A percentile compares a stretch with the other conserved stretches of the same genome.
Evolutionary conservation across 139 green algal genomes (phyloP).

Genomic region (Eudorina sp.): DNA sequence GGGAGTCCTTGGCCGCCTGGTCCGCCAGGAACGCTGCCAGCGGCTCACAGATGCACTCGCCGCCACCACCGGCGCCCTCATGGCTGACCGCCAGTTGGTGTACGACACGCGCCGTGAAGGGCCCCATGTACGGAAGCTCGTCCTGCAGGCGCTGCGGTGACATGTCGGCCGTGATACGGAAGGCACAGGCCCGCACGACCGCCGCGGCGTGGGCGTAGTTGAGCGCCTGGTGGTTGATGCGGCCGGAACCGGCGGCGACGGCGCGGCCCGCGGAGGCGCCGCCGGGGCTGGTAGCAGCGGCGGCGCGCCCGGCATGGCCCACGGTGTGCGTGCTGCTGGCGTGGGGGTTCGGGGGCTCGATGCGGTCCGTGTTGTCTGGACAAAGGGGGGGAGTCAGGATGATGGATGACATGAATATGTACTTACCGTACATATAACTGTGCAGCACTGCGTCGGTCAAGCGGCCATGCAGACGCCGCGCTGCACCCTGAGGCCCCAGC

Average conservation of each 20-base stretch:
- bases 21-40: slow-evolving; percentile 51
- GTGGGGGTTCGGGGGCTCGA: neutral
- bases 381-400: too few species aligned
- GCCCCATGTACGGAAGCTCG: slow-evolving; percentile 38
- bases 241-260: neutral
- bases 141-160: slow-evolving; percentile 14
- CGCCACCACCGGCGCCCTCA: neutral
- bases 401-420: too few species aligned
- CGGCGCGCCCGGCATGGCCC: neutral
- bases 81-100: slow-evolving; percentile 31
- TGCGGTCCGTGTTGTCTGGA: slow-evolving; percentile 29
- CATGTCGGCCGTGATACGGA: slow-evolving; percentile 24
- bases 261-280: neutral
- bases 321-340: neutral
- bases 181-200: slow-evolving; percentile 48
- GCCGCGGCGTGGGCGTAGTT: slow-evolving; percentile 59
- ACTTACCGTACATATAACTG: too few species aligned
- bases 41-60: slow-evolving; percentile 44
- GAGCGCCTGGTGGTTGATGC: slow-evolving; percentile 36
- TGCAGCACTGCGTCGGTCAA: too few species aligned
- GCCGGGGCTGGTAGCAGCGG: neutral
- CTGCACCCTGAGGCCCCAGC: too few species aligned
- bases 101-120: slow-evolving; percentile 53
- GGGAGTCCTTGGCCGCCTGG: slow-evolving; percentile 36
- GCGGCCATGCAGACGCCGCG: too few species aligned